A percentile compares a stretch with the other conserved stretches of the same genome.
Evolutionary conservation across 1,284 basidiomycete species (phyloP).

Genomic region (Tranzscheliella williamsii): DNA sequence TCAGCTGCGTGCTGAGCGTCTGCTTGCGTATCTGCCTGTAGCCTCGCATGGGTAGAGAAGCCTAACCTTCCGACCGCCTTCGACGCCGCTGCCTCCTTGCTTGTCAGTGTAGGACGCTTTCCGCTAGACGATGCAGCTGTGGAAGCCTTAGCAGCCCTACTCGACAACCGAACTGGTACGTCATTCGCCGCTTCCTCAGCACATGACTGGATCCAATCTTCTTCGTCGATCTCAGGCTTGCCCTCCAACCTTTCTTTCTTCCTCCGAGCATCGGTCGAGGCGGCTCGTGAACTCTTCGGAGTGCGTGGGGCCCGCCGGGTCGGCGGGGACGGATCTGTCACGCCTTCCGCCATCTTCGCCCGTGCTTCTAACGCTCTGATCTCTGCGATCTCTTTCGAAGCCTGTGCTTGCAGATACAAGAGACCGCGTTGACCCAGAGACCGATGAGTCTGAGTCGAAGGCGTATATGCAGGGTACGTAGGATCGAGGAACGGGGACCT

Average conservation of each 20-base stretch:
- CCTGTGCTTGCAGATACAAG: constrained; percentile 57
- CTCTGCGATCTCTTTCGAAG: constrained; percentile 52
- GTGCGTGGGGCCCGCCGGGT: too few relatives aligned
- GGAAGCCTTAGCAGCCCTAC: too few relatives aligned
- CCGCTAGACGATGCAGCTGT: neutral
- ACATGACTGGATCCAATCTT: constrained; percentile 34
- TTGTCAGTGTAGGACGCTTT: neutral
- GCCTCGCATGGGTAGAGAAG: too few relatives aligned
- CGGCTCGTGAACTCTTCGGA: too few relatives aligned
- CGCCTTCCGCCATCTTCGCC: constrained; percentile 28
- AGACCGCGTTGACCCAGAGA: constrained; percentile 51
- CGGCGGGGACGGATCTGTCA: too few relatives aligned
- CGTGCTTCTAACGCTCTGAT: constrained; percentile 52
- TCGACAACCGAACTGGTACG: too few relatives aligned
- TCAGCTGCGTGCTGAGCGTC: too few relatives aligned
- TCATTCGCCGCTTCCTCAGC: constrained; percentile 18
- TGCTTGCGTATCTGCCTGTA: too few relatives aligned
- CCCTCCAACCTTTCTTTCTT: too few relatives aligned
- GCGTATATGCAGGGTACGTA: constrained; percentile 35
- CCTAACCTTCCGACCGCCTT: too few relatives aligned
- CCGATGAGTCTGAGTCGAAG: constrained; percentile 48
- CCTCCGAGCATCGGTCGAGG: too few relatives aligned
- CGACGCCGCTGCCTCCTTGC: neutral
- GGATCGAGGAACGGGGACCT: neutral
- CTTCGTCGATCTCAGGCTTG: too few relatives aligned